A percentile compares a stretch with the other conserved stretches of the same genome.
These are phyloP conservation scores for Nectriaceae sp. DNA, from an alignment of 2,329 filamentous ascomycete genomes.

Conservation along the genomic window DNA sequence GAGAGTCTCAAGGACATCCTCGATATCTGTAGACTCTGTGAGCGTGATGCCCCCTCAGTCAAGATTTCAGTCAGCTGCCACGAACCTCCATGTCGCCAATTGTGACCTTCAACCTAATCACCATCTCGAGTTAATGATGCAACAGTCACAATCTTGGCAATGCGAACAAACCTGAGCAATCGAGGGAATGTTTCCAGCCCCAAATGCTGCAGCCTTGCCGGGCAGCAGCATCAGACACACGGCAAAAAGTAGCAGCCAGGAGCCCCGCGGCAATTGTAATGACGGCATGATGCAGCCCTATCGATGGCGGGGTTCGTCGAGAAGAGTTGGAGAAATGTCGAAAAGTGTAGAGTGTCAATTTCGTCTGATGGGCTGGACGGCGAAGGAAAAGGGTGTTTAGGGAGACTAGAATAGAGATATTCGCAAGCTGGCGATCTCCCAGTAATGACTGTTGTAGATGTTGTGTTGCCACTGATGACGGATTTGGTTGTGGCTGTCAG, in stretches of 20 bases:
- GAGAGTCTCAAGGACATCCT: constrained; percentile 78
- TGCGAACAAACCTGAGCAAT: constrained; percentile 47
- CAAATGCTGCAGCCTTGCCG: constrained; percentile 61
- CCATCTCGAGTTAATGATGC: constrained; percentile 19
- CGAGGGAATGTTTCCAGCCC: constrained; percentile 72
- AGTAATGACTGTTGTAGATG: background rate
- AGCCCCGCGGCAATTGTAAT: constrained; percentile 48
- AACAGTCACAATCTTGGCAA: background rate
- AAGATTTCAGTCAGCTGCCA: constrained; percentile 11
- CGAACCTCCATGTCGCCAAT: constrained; percentile 68
- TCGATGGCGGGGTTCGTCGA: constrained; percentile 13
- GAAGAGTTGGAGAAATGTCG: no score
- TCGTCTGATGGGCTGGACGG: no score
- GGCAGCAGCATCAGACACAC: constrained; percentile 58
- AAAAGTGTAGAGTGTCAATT: no score
- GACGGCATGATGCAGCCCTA: constrained; percentile 47
- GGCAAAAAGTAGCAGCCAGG: constrained; percentile 52
- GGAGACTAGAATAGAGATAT: background rate
- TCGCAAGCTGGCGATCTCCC: no score
- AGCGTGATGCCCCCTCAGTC: constrained; percentile 12
- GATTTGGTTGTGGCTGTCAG: constrained; percentile 3
- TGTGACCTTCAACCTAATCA: constrained; percentile 64
- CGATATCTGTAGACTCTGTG: constrained; percentile 58
- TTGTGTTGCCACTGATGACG: constrained; percentile 4
- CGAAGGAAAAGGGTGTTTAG: constrained; percentile 1